These are phyloP conservation scores for Mrakia blollopis DNA, from an alignment of 768 basidiomycete genomes.

Conservation along the genomic window DNA sequence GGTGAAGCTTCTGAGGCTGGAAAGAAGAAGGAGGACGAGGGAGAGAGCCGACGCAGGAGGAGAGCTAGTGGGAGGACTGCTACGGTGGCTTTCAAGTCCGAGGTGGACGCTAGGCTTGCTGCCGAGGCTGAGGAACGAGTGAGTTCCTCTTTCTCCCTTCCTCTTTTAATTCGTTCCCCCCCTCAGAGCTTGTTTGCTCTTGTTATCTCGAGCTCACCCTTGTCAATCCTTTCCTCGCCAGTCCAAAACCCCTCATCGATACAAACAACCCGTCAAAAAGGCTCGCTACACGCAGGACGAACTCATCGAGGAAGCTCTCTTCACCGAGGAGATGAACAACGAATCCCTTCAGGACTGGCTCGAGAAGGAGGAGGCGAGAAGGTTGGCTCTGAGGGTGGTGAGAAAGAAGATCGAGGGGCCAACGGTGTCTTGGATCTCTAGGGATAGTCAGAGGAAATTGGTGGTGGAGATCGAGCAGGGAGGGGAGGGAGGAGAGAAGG, in stretches of 20 bases:
- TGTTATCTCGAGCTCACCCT: background rate
- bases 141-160: background rate
- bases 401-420: constrained; percentile 46
- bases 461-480: background rate
- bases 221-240: background rate
- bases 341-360: constrained; percentile 73
- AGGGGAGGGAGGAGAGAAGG: background rate
- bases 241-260: background rate
- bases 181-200: too few species aligned
- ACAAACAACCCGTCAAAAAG: background rate
- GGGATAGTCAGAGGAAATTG: background rate
- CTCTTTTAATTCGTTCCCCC: background rate
- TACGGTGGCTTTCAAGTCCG: constrained; percentile 2
- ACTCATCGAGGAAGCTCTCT: constrained; percentile 72
- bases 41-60: background rate
- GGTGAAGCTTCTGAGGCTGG: background rate
- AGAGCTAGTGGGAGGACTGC: constrained; percentile 6
- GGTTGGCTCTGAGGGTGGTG: constrained; percentile 46
- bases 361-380: constrained; percentile 72
- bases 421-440: constrained; percentile 47
- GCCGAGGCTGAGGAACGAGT: constrained; percentile 10
- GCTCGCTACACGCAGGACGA: constrained; percentile 67
- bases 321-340: constrained; percentile 81
- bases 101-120: constrained; percentile 12
- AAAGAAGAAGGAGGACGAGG: background rate